Evolutionary conservation across 1,139 yeast species (phyloP), one percentile per base, ranked within the genome.

Genomic region (Komagataea norvegica): DNA sequence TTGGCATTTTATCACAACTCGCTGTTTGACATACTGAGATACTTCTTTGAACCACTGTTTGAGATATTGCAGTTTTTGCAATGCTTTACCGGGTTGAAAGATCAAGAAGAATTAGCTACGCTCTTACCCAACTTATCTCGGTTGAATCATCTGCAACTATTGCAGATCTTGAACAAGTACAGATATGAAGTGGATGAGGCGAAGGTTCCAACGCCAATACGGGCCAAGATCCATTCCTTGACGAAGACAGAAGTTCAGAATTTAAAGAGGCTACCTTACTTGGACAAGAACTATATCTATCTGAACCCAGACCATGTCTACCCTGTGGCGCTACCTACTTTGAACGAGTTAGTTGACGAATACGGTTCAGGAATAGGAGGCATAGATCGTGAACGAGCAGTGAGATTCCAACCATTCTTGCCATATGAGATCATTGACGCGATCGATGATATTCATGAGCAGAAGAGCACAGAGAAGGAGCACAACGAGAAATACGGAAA

Each of bases 61-160:
- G 93, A 89, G 57, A 61, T 91, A 24, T 63, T 91, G 42, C 96
- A 91, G 58, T 89, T 95, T 88, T 64, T 89, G 36, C 97, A 91
- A 57, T 83, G 91, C 36, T 76, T 88, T 61, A 77, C 95, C 0
- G 70, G 75, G 25, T 57, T 80, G 31, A 62, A 61, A 15, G 74
- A 72, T 44, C 78, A 74, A 37, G 80, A 68, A 53, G 73, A 67
- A 49, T 71, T 79, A 57, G 74, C 64, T 47, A 73, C 67, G 53
- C 81, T 82, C 37, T 67, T 75, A 42, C 72, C 63, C 45, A 76
- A 70, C 58, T 77, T 71, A 56, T 80, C 68, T 31, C 66, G 68
- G 9, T 64, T 91, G 39, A 82, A 83, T 42, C 80, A 87, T 28
- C 66, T 65, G 31, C 96, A 89, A 54, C 56, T 91, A 38, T 63